Percentiles rank a stretch among this genome's conserved stretches.
Evolutionary conservation across 768 basidiomycete species (phyloP).

Genomic region (Tylopilus sp.): DNA sequence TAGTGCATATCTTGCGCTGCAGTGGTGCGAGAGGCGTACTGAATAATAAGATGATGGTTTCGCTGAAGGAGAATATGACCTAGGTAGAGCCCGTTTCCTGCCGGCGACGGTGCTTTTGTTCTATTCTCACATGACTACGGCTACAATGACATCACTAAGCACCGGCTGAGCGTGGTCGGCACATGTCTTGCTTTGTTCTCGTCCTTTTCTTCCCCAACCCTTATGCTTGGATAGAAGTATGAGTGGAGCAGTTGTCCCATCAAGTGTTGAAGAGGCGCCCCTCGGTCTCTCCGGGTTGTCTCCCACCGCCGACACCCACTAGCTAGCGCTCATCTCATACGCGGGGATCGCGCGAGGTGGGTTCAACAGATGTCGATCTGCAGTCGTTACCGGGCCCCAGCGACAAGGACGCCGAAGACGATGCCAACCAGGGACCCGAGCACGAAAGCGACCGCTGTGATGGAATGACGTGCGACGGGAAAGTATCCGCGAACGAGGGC

Average conservation of each 20-base stretch:
- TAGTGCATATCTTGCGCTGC: neutral
- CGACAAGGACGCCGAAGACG: constrained; percentile 43
- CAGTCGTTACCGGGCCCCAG: constrained; percentile 16
- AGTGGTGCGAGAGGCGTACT: constrained; percentile 23
- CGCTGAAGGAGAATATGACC: constrained; percentile 9
- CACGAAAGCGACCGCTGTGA: constrained; percentile 39
- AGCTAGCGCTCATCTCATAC: neutral
- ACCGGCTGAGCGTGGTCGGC: too few species aligned
- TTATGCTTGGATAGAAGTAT: neutral
- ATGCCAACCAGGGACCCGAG: constrained; percentile 40
- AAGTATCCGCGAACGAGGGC: constrained; percentile 50
- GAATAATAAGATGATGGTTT: constrained; percentile 16
- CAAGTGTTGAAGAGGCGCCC: neutral
- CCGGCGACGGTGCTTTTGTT: neutral
- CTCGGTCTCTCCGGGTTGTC: neutral
- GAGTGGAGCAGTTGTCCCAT: neutral
- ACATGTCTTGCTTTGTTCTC: neutral
- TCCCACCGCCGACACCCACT: neutral
- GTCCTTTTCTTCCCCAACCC: neutral
- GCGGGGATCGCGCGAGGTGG: neutral
- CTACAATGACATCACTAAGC: constrained; percentile 8
- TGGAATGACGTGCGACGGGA: constrained; percentile 48
- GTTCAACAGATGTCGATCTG: neutral
- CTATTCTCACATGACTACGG: constrained; percentile 12
- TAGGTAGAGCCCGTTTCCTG: neutral